Percentiles rank a stretch among this genome's conserved stretches.
These are phyloP conservation scores for Geotrichum ghanense DNA, from an alignment of 805 yeast genomes.

Conservation along the genomic window DNA sequence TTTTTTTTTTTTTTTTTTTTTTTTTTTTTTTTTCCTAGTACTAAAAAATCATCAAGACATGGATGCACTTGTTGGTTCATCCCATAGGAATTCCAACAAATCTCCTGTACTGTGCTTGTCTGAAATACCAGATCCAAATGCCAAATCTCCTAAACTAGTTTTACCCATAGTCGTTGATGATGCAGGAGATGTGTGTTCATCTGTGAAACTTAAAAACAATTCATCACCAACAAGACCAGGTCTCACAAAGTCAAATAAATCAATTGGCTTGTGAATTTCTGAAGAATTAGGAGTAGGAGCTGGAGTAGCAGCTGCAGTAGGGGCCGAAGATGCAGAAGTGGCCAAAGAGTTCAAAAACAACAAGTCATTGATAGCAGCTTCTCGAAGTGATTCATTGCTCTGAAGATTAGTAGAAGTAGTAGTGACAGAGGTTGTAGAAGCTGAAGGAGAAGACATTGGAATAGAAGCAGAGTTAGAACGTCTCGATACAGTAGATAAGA, in stretches of 20 bases:
- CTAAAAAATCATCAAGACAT: too few relatives aligned
- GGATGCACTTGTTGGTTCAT: neutral
- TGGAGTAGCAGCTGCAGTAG: neutral
- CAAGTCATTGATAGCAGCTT: neutral
- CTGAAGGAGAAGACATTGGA: constrained; percentile 1
- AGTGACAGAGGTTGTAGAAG: neutral
- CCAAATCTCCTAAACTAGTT: too few relatives aligned
- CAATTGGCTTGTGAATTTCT: neutral
- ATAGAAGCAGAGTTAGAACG: neutral
- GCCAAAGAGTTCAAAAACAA: neutral
- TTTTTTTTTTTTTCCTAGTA: too few relatives aligned
- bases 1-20: too few relatives aligned
- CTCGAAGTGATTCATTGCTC: constrained; percentile 1
- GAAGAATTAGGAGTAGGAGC: neutral
- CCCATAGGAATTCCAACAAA: neutral
- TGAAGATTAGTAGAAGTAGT: neutral
- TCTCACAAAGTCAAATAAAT: neutral
- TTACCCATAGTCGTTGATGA: neutral
- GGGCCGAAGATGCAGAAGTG: neutral
- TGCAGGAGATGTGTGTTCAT: neutral
- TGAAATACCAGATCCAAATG: too few relatives aligned
- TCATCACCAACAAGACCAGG: constrained; percentile 1
- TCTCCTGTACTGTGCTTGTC: neutral
- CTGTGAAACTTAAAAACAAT: neutral
- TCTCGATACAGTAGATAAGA: neutral